Evolutionary conservation across 2,329 filamentous ascomycete genomes (phyloP), one percentile per base, ranked within the genome.

Genomic region (Aspergillus viridinutans): DNA sequence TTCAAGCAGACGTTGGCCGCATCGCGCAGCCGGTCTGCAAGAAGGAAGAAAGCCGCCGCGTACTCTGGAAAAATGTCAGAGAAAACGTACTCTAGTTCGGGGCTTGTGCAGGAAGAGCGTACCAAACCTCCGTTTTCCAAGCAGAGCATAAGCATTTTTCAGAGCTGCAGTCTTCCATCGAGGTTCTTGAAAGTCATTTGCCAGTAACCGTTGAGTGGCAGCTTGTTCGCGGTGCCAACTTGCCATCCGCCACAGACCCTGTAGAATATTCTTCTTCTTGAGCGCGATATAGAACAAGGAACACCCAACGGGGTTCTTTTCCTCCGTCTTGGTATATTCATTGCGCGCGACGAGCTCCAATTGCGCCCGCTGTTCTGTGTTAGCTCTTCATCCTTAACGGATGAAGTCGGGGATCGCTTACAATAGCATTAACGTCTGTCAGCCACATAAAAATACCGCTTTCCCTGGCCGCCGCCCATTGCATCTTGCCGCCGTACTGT

Each of bases 361-460:
- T 68, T 97, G 90, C 0, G 83, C 74, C 71, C 82, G 85, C 87
- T 90, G 64, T 56, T 51, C 42, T 38, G 20, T 35, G 28, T 64
- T 52, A 67, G 56, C 48, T 49, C 25, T 38, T 29, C 26, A 26
- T 53, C 12, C 53, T 53, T 2, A 23, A n/a, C 28, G 21, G 7
- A 25, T 23, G 43, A 14, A 7, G 20, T 47, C 20, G 21, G 4
- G 26, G 6, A 35, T 3, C 50, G 72, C 86, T 73, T 80, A 94
- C 90, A 70, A 97, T 78, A 23, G 91, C 86, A 54, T 82, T 83
- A 20, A 81, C 74, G 72, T 97, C 92, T 0, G 86, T 85, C 61
- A 99, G 81, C 93, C 94, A 99, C 86, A 97, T 93, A 69, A 96
- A 97, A 55, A 97, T 82, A 10, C 94, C 94, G 63, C 89, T 90